These are phyloP conservation scores for Taphrina deformans DNA, from an alignment of 1,139 yeast genomes.

Conservation along the genomic window DNA sequence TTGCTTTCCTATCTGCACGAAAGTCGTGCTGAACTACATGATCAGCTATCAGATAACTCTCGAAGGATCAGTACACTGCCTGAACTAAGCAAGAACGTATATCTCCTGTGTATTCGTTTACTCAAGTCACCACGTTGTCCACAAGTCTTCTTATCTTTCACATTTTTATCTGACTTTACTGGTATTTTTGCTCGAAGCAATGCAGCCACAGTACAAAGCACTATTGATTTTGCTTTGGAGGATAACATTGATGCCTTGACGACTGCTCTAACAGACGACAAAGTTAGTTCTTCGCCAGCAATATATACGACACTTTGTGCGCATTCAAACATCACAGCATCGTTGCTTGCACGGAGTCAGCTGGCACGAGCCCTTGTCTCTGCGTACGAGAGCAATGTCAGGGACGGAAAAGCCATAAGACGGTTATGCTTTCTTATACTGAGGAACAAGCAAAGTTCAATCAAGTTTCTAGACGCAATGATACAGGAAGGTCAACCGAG, in stretches of 20 bases:
- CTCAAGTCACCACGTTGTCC: background rate
- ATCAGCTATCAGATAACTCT: conserved; percentile 5
- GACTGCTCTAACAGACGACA: conserved; percentile 3
- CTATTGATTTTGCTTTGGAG: background rate
- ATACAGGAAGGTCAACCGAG: background rate
- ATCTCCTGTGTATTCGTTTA: background rate
- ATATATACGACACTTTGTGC: background rate
- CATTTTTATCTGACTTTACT: background rate
- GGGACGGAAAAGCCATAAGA: background rate
- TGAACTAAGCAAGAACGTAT: background rate
- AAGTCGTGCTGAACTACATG: background rate
- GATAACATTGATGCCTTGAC: background rate
- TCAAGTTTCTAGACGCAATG: conserved; percentile 3
- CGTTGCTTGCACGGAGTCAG: background rate
- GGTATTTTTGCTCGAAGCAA: background rate
- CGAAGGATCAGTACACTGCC: background rate
- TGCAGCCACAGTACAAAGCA: background rate
- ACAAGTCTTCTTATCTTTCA: background rate
- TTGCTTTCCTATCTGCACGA: conserved; percentile 2
- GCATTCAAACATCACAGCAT: background rate
- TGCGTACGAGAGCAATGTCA: background rate
- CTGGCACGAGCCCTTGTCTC: background rate
- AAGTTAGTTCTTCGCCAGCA: background rate
- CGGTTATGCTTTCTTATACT: background rate
- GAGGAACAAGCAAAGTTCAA: background rate